phyloP scores from a whole-genome alignment of 2,329 filamentous ascomycete genomes.

The Ceratocystiopsis minuta region DNA sequence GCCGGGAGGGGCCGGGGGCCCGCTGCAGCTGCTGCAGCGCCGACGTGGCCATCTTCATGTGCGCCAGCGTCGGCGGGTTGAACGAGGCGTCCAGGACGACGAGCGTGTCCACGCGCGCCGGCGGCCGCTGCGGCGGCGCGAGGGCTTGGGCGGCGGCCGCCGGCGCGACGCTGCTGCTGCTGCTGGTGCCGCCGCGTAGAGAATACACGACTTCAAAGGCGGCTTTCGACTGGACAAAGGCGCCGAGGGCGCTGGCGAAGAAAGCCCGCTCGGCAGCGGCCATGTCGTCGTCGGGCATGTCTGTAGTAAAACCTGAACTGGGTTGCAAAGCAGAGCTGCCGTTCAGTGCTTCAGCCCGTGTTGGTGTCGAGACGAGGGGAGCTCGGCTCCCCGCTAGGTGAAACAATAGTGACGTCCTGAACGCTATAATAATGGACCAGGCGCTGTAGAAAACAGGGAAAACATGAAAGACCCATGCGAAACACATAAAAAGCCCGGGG shows the following conservation, averaged over 20 bases:
- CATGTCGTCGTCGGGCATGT: not conserved
- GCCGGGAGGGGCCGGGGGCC: slow-evolving; percentile 1
- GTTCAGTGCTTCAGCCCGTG: too few species aligned
- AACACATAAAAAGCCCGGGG: too few species aligned
- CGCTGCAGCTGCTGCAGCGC: slow-evolving; percentile 18
- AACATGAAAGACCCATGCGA: too few species aligned
- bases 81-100: slow-evolving; percentile 50
- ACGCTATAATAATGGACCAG: too few species aligned
- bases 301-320: too few species aligned
- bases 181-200: not conserved
- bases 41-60: slow-evolving; percentile 36
- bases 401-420: too few species aligned
- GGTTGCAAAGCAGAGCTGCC: too few species aligned
- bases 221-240: slow-evolving; percentile 25
- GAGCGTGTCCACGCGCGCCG: slow-evolving; percentile 15
- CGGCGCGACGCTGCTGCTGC: slow-evolving; percentile 13
- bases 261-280: slow-evolving; percentile 14
- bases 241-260: slow-evolving; percentile 25
- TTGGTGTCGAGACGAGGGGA: too few species aligned
- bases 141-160: not conserved
- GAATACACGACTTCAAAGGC: slow-evolving; percentile 26
- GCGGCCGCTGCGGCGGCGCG: slow-evolving; percentile 1
- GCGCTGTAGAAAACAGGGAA: too few species aligned
- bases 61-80: slow-evolving; percentile 47
- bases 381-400: too few species aligned